Base-by-base conservation (phyloP, 192 early-diverging fungal species). In the Linnemannia hyalina region DNA sequence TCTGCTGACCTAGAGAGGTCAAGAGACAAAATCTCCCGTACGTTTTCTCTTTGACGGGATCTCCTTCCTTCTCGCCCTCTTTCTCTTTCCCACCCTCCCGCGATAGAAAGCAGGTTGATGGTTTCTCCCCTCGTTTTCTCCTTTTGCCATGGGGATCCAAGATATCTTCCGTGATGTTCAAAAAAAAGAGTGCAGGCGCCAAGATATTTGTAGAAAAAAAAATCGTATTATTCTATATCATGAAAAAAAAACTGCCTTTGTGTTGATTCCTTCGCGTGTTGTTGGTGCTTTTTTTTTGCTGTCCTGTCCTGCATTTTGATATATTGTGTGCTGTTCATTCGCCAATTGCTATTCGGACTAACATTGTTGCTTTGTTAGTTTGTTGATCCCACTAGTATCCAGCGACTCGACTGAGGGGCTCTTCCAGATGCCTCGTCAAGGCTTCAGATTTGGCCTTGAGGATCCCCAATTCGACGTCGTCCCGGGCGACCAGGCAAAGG, bases 361-460 rank as follows among this genome's bases (percentile, higher is more conserved):
- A 11, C 6, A 41, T 6, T 20, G 20, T 41, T 55, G 49, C 60
- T 44, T 57, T 54, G 63, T 73, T 46, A 15, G 1, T 20, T 29
- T 47, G 6, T 73, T 29, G 20, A 44, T 72, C 41, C 55, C 32
- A 32, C n/a, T 80, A 86, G 41, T 86, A 86, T 77, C 83, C 83
- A 77, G 83, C 83, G 9, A 86, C 83, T 77, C 60, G 80, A 71
- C 83, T 86, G 23, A 86, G 73, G 29, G 91, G 91, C 49, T 90
- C 89, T 72, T 92, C 90, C 71, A 92, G 73, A 76, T 92, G 91
- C 32, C 80, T 78, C 16, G 83, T 88, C 41, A 92, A 71, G 41
- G 91, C 91, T 15, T 92, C 88, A 22, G 88, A 87, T 82, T 93
- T 93, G 32, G 90, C 90, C 81, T 90, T 93, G 57, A 93, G 78